These are phyloP conservation scores for Tetrastigma voinierianum DNA, from an alignment of 164 flowering plant genomes.

Conservation along the genomic window DNA sequence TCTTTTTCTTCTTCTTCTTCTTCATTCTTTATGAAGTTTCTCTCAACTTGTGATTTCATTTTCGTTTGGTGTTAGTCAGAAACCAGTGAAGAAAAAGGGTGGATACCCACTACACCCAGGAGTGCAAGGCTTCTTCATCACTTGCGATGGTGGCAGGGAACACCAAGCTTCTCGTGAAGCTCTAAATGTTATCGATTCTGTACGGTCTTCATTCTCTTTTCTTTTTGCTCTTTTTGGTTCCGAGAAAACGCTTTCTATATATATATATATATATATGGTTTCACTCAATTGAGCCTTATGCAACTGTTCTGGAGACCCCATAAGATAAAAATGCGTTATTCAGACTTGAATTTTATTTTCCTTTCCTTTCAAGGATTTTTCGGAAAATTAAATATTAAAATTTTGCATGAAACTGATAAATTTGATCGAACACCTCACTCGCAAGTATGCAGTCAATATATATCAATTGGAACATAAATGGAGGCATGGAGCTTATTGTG, in stretches of 20 bases:
- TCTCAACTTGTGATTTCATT: background rate
- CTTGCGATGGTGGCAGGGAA: slow-evolving; percentile 96
- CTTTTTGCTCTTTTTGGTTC: background rate
- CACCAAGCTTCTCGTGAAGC: slow-evolving; percentile 88
- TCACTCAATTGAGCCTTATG: too few relatives aligned
- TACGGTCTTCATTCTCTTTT: slow-evolving; percentile 23
- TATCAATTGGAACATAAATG: too few relatives aligned
- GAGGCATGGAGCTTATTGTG: too few relatives aligned
- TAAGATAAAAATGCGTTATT: too few relatives aligned
- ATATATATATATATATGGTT: too few relatives aligned
- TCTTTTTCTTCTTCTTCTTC: slow-evolving; percentile 1
- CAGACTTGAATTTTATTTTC: too few relatives aligned
- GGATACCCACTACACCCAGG: slow-evolving; percentile 76
- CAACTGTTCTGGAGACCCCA: too few relatives aligned
- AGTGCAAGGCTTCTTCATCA: slow-evolving; percentile 87
- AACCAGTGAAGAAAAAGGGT: slow-evolving; percentile 77
- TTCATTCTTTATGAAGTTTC: background rate
- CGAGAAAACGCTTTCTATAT: background rate
- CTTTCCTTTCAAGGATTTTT: too few relatives aligned
- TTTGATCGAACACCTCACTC: too few relatives aligned
- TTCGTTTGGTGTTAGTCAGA: slow-evolving; percentile 35
- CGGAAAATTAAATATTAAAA: too few relatives aligned
- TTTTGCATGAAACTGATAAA: too few relatives aligned
- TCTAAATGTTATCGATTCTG: slow-evolving; percentile 72
- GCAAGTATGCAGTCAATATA: too few relatives aligned